Base-by-base conservation (phyloP, 2,329 filamentous ascomycete species). In the Catunica adiposa region DNA sequence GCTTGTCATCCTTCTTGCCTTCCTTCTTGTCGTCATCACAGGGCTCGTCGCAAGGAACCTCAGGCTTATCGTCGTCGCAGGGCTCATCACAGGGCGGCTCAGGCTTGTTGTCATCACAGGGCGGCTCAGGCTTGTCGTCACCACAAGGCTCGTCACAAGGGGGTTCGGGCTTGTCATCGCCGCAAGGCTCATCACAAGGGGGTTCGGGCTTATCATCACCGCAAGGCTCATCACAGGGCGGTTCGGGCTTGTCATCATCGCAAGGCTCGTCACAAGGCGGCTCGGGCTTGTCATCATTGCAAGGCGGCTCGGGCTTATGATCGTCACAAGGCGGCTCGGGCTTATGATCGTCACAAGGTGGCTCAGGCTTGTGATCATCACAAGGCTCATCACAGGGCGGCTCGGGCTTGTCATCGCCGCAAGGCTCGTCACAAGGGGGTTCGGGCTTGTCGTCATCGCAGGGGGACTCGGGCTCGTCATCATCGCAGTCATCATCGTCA, bases 1-100 rank as follows among this genome's bases (percentile, higher is more conserved):
- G 54, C 53, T 60, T 58, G 50, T 59, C 53, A 26, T 53, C 58
- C n/a, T 56, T 53, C 58, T 60, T 55, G 44, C 34, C 46, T 53
- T 54, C 58, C 50, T 52, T 31, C 5, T 58, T 40, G 22, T 53
- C 31, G 51, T 53, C 51, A 3, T 53, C 51, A 7, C 51, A 53
- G 1, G 55, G 55, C 40, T 54, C 51, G 3, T 51, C 46, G 15
- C 38, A 57, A 26, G 55, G 52, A 42, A 48, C 29, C 40, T 50
- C 56, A 40, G 48, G 22, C 14, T n/a, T n/a, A n/a, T 42, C 20
- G 11, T 50, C 47, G 37, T 42, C 17, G 15, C 34, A 44, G 14
- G 34, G 51, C 17, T 55, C 53, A 25, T 55, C 53, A 34, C 29
- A 34, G 17, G 23, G 29, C 3, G 56, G 53, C 46, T 54, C 52